Evolutionary conservation across 352 stramenopile species (phyloP), one percentile per base, ranked within the genome.

Genomic region (Aphanomyces euteiches): DNA sequence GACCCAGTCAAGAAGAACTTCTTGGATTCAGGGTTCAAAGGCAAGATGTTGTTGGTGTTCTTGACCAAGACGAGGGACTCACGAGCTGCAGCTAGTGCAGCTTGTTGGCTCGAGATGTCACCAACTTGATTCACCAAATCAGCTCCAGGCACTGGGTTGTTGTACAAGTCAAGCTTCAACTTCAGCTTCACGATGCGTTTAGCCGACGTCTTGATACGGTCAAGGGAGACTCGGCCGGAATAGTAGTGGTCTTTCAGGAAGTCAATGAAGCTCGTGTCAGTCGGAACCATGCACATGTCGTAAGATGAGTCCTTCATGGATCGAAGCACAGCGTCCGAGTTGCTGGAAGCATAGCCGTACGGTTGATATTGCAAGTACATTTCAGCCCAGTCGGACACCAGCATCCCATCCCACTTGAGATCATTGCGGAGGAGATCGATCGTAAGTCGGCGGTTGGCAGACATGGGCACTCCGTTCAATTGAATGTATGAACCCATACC

Each of bases 401-500:
- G 67, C 43, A 97, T 74, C 5, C 92, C 90, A 28, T 94, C 73
- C 66, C 97, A 98, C 6, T 74, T 71, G 72, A 98, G 83, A 66
- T 97, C 79, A 19, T 85, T 73, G 21, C 93, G 82, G 34, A 98
- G 70, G 21, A 98, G 66, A 54, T 90, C 80, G 17, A 81, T 72
- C 36, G 97, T 68, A 50, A 93, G 85, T 54, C 86, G 47, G 6
- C 61, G 66, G 58, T 91, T 98, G 15, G 82, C 79, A 6, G 96
- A 85, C 12, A 98, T 89, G 0, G 94, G 94, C n/a, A 97, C 80
- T 4, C 90, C 90, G 65, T 97, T 96, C 54, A 97, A 67, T 63
- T 94, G 93, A 59, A 90, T 92, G 80, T 98, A 98, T 56, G 73
- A 95, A 74, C 97, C 92, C 95, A 98, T 98, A 1, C 90, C 84